Conservation (phyloP, 805 yeast genomes). For the Nakazawaea pomicola region DNA sequence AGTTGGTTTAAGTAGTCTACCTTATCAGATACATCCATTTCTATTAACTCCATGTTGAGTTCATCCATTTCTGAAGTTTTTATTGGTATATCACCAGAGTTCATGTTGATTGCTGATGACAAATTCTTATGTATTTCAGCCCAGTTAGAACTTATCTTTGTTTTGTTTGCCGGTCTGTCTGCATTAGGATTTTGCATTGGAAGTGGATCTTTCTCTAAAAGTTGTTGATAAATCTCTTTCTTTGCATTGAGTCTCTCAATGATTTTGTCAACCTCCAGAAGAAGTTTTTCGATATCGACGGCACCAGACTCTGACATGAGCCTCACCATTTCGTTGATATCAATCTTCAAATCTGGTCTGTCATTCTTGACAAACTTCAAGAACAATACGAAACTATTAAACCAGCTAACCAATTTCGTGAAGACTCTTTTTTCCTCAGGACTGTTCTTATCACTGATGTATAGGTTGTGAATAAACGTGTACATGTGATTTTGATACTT, state of each 20-base stretch:
- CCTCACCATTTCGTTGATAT: slow-evolving; percentile 33
- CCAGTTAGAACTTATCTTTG: slow-evolving; percentile 35
- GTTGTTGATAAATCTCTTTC: slow-evolving; percentile 32
- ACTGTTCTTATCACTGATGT: slow-evolving; percentile 57
- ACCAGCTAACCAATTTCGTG: slow-evolving; percentile 69
- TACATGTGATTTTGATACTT: slow-evolving; percentile 71
- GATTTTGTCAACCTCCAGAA: slow-evolving; percentile 34
- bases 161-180: slow-evolving; percentile 19
- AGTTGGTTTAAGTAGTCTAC: not conserved
- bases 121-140: slow-evolving; percentile 33
- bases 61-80: slow-evolving; percentile 34
- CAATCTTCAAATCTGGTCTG: slow-evolving; percentile 35
- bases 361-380: slow-evolving; percentile 55
- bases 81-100: slow-evolving; percentile 14
- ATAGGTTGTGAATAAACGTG: slow-evolving; percentile 75
- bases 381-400: slow-evolving; percentile 58
- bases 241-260: slow-evolving; percentile 32
- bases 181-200: slow-evolving; percentile 11
- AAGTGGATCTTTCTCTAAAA: slow-evolving; percentile 17
- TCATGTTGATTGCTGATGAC: slow-evolving; percentile 20
- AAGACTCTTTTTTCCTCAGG: slow-evolving; percentile 48
- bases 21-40: slow-evolving; percentile 1
- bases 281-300: slow-evolving; percentile 29
- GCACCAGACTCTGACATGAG: slow-evolving; percentile 13
- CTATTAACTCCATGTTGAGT: slow-evolving; percentile 30